Evolutionary conservation across 2,329 filamentous ascomycete genomes (phyloP), one percentile per base, ranked within the genome.

Genomic region (Aspergillus pseudoglaucus): DNA sequence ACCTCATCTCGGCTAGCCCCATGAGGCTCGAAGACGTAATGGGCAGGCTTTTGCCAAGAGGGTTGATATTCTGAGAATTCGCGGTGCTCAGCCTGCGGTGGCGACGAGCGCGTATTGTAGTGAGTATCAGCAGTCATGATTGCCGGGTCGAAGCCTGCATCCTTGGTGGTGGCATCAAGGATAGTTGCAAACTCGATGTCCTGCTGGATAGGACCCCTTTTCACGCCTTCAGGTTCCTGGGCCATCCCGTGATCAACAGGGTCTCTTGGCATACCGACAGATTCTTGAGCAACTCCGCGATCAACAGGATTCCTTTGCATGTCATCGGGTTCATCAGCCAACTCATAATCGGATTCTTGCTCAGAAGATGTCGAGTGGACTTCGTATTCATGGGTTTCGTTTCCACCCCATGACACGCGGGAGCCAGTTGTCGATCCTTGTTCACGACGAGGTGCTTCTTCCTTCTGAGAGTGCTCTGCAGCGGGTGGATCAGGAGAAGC

Each of bases 161-260:
- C 78, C 59, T 83, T 71, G 43, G 87, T 73, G 1, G 82, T 84
- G 42, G 84, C 86, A 48, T 84, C 84, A 42, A 88, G 68, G 3
- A 79, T 81, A 23, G 85, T 85, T 6, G 83, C 81, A 55, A 89
- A 88, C 45, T 82, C 82, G 7, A 85, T 68, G 55, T 88, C 85
- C 17, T 39, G 37, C 25, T 30, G 25, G 25, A 30, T 30, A 12
- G 25, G 10, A 30, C 10, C 25, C 10, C 10, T 30, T 30, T 30
- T 10, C 25, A 30, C 12, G 1, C 72, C 79, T 58, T 86, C 90
- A 8, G 77, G 44, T 9, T n/a, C 6, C 25, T 10, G 25, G n/a
- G 30, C 20, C 20, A 47, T 27, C 6, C 48, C 44, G n/a, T 54
- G 50, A 1, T 47, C 39, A 7, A 30, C 30, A 6, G 27, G 33